These are phyloP conservation scores for Pestalotiopsis fici DNA, from an alignment of 2,329 filamentous ascomycete species.

Conservation along the genomic window DNA sequence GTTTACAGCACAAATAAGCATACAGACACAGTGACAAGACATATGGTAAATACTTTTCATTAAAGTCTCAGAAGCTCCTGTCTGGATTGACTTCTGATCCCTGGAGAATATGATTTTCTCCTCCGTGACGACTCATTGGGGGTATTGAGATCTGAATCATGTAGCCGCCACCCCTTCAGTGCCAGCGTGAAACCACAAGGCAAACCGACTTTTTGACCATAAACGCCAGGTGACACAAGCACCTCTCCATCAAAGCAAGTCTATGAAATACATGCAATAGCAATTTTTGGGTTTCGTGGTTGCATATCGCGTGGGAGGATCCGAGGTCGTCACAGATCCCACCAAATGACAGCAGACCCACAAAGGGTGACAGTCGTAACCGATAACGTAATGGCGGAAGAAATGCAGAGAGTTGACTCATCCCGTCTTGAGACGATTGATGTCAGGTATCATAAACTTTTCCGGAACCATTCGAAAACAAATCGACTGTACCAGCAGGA, in stretches of 20 bases:
- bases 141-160: constrained; percentile 35
- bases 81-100: constrained; percentile 29
- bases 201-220: constrained; percentile 31
- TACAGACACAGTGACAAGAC: neutral
- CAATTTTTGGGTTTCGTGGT: constrained; percentile 18
- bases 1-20: neutral
- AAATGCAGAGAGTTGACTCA: constrained; percentile 33
- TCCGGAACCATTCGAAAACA: constrained; percentile 28
- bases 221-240: constrained; percentile 32
- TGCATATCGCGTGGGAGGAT: constrained; percentile 18
- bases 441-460: constrained; percentile 32
- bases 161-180: constrained; percentile 33
- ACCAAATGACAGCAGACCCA: constrained; percentile 18
- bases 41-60: constrained; percentile 24
- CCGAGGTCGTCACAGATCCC: constrained; percentile 15
- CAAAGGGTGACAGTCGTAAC: constrained; percentile 20
- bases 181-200: constrained; percentile 29
- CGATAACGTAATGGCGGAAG: constrained; percentile 20
- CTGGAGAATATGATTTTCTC: constrained; percentile 19
- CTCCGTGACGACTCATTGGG: constrained; percentile 30
- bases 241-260: constrained; percentile 29
- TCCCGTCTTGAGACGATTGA: constrained; percentile 19
- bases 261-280: constrained; percentile 34
- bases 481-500: constrained; percentile 16
- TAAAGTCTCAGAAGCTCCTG: constrained; percentile 30